Conservation (phyloP, 139 green algal genomes). For the Chlamydomonas sphaeroides region DNA sequence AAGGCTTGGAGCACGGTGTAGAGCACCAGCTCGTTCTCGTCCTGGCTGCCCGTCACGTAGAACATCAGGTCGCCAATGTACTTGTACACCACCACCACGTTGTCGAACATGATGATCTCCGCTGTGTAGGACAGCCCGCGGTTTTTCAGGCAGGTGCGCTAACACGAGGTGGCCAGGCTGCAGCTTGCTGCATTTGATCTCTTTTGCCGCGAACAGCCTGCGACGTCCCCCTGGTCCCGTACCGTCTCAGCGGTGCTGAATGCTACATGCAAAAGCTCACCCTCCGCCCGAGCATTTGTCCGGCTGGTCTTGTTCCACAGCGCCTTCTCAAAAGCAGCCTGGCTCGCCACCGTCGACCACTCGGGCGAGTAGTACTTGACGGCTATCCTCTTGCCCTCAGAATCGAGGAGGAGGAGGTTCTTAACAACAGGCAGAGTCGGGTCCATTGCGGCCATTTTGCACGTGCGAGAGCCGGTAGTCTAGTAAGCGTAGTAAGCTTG, state of each 20-base stretch:
- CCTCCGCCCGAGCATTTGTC: constrained; percentile 93
- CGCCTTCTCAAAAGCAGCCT: constrained; percentile 94
- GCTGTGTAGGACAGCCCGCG: no score
- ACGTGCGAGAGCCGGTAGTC: no score
- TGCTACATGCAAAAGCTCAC: no score
- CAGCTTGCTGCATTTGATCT: neutral
- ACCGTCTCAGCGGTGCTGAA: no score
- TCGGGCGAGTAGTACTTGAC: constrained; percentile 97
- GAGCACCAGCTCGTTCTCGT: constrained; percentile 98
- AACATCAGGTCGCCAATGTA: constrained; percentile 97
- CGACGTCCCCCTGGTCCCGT: no score
- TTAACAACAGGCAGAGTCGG: constrained; percentile 85
- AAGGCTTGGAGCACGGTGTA: constrained; percentile 88
- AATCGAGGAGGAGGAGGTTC: constrained; percentile 94
- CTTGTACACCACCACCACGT: constrained; percentile 97
- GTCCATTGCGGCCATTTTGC: constrained; percentile 51
- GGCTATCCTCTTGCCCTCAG: constrained; percentile 96
- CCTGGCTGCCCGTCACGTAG: constrained; percentile 89
- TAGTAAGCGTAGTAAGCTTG: no score
- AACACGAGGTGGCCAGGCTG: neutral
- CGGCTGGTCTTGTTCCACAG: constrained; percentile 93
- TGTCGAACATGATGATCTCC: constrained; percentile 97
- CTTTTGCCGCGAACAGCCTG: no score
- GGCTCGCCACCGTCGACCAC: constrained; percentile 81
- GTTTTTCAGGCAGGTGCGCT: no score